Percentiles rank a stretch among this genome's conserved stretches.
Conservation (phyloP, 306 rosid species). For the Casuarina glauca region DNA sequence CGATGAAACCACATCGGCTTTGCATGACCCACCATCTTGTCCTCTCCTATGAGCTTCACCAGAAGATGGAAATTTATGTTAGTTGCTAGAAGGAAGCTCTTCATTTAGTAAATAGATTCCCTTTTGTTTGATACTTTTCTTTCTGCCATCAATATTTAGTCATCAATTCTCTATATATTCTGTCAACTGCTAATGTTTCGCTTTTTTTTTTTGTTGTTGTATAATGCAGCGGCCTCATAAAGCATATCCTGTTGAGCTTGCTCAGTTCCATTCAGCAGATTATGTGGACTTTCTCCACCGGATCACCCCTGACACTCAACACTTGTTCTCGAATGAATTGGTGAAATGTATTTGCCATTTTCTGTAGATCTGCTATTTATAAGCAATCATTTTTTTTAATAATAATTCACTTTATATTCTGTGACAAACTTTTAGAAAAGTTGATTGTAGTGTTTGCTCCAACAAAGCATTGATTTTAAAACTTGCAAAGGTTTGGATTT, state of each 20-base stretch:
- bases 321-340: constrained; percentile 72
- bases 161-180: constrained; percentile 2
- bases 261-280: constrained; percentile 94
- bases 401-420: neutral
- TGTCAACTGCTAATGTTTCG: neutral
- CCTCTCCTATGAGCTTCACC: constrained; percentile 92
- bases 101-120: neutral
- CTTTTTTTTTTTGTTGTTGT: constrained; percentile 21
- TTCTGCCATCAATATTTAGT: neutral
- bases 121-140: neutral
- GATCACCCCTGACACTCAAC: constrained; percentile 85
- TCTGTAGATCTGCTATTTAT: neutral
- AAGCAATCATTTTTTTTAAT: neutral
- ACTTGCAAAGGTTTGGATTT: neutral
- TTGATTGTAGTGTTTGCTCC: neutral
- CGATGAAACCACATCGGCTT: constrained; percentile 97
- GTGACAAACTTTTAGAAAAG: neutral
- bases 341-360: constrained; percentile 55
- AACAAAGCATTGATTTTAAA: neutral
- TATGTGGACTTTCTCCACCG: constrained; percentile 94
- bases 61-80: constrained; percentile 96
- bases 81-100: constrained; percentile 35
- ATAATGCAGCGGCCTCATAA: constrained; percentile 91
- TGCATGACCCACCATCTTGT: constrained; percentile 99
- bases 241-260: constrained; percentile 99